These are phyloP conservation scores for Astrocystis sublimbata DNA, from an alignment of 495 filamentous ascomycete genomes.

Conservation along the genomic window DNA sequence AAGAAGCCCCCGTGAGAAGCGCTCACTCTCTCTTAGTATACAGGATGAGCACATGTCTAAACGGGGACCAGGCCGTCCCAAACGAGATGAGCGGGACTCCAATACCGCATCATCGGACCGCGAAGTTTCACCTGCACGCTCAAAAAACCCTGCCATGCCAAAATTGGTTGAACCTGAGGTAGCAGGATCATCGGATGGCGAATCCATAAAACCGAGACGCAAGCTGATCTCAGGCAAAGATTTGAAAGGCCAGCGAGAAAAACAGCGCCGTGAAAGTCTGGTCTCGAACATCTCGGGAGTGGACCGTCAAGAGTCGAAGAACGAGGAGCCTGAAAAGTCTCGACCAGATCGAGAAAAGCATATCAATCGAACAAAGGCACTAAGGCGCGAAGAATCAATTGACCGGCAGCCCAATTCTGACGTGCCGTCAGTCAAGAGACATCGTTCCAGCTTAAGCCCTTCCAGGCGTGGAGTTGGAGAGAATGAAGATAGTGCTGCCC, in stretches of 20 bases:
- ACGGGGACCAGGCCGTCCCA: slow-evolving; percentile 48
- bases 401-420: slow-evolving; percentile 54
- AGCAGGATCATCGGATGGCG: slow-evolving; percentile 51
- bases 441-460: slow-evolving; percentile 67
- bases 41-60: slow-evolving; percentile 48
- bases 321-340: slow-evolving; percentile 41
- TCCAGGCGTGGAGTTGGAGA: slow-evolving; percentile 59
- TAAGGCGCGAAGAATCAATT: slow-evolving; percentile 58
- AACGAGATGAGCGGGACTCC: slow-evolving; percentile 50
- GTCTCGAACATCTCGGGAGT: slow-evolving; percentile 50
- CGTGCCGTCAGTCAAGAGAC: slow-evolving; percentile 60
- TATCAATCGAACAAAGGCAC: slow-evolving; percentile 50
- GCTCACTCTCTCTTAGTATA: slow-evolving; percentile 40
- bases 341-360: slow-evolving; percentile 45
- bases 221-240: slow-evolving; percentile 63
- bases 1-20: slow-evolving; percentile 46
- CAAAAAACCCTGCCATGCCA: slow-evolving; percentile 43
- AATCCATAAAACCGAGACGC: slow-evolving; percentile 56
- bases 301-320: slow-evolving; percentile 42
- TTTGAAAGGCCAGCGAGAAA: slow-evolving; percentile 56
- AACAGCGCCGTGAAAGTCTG: slow-evolving; percentile 50
- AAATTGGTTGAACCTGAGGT: slow-evolving; percentile 53
- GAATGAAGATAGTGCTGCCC: slow-evolving; percentile 55
- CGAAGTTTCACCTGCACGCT: slow-evolving; percentile 48
- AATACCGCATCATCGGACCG: slow-evolving; percentile 53